Conservation (phyloP, 495 filamentous ascomycete species). For the Lindgomyces ingoldianus region DNA sequence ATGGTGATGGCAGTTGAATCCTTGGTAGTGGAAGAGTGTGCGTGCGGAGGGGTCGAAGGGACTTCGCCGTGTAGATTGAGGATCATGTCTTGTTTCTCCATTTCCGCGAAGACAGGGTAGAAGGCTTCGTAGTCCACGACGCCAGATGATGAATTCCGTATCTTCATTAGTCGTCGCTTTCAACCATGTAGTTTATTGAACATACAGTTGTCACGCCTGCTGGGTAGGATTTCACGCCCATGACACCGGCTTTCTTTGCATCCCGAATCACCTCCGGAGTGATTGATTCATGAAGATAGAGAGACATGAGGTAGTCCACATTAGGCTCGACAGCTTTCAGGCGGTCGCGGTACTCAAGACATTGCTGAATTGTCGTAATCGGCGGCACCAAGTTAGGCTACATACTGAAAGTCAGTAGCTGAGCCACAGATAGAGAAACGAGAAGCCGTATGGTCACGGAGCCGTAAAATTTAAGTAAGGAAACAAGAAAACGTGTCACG, state of each 20-base stretch:
- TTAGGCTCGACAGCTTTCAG: conserved; percentile 68
- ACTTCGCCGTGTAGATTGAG: conserved; percentile 66
- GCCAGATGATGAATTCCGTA: conserved; percentile 70
- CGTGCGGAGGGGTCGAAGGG: conserved; percentile 46
- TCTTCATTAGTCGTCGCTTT: background rate
- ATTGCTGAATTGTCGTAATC: conserved; percentile 70
- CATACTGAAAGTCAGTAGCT: conserved; percentile 46
- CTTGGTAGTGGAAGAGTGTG: conserved; percentile 22
- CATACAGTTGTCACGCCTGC: conserved; percentile 69
- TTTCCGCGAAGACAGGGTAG: conserved; percentile 78
- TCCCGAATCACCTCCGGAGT: conserved; percentile 77
- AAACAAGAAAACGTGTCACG: background rate
- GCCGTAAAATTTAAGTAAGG: background rate
- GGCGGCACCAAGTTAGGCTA: conserved; percentile 74
- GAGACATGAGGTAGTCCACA: conserved; percentile 83
- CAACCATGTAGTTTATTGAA: too few relatives aligned
- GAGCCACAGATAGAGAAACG: background rate
- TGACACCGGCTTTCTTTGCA: conserved; percentile 65
- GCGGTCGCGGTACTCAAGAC: conserved; percentile 69
- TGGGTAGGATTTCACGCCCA: conserved; percentile 61
- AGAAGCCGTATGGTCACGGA: background rate
- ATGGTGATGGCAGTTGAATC: conserved; percentile 56
- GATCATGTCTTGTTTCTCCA: conserved; percentile 66
- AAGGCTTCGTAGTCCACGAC: conserved; percentile 71
- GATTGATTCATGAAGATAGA: conserved; percentile 77